These are phyloP conservation scores for Biscogniauxia marginata DNA, from an alignment of 2,329 filamentous ascomycete species.

Conservation along the genomic window DNA sequence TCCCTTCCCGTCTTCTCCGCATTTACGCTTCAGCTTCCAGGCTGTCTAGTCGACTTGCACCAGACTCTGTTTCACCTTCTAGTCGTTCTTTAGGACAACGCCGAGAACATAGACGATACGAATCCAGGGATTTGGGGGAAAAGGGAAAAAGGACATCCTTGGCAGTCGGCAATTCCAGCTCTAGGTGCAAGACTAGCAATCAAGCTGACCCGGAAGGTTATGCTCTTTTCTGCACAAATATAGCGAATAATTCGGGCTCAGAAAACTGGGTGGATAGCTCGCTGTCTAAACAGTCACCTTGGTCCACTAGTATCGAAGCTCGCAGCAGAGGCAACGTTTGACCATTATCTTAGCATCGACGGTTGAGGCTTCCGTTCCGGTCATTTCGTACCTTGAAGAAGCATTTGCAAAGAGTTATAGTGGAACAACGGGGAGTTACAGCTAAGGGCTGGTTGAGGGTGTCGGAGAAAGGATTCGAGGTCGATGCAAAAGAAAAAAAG, in stretches of 20 bases:
- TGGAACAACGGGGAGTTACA: not conserved
- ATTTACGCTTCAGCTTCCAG: not conserved
- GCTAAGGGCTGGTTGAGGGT: not conserved
- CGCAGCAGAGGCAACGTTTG: conserved; percentile 2
- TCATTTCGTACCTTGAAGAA: not conserved
- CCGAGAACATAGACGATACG: not conserved
- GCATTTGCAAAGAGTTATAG: not conserved
- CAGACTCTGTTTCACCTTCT: not conserved
- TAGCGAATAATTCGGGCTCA: not conserved
- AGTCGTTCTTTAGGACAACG: not conserved
- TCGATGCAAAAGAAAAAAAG: not conserved
- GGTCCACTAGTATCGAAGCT: conserved; percentile 9
- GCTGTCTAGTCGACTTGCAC: not conserved
- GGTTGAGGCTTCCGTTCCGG: not conserved
- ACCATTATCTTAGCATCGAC: conserved; percentile 4
- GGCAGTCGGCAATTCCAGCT: too few species aligned
- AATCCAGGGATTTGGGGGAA: not conserved
- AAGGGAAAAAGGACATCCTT: too few species aligned
- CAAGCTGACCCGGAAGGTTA: not conserved
- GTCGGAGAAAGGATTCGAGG: not conserved
- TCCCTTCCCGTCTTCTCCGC: not conserved
- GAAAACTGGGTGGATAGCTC: not conserved
- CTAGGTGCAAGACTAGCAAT: too few species aligned
- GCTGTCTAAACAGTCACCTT: conserved; percentile 1
- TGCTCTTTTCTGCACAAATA: not conserved